phyloP scores from a whole-genome alignment of 2,329 filamentous ascomycete species.

The Torrubiellomyces zombiae region DNA sequence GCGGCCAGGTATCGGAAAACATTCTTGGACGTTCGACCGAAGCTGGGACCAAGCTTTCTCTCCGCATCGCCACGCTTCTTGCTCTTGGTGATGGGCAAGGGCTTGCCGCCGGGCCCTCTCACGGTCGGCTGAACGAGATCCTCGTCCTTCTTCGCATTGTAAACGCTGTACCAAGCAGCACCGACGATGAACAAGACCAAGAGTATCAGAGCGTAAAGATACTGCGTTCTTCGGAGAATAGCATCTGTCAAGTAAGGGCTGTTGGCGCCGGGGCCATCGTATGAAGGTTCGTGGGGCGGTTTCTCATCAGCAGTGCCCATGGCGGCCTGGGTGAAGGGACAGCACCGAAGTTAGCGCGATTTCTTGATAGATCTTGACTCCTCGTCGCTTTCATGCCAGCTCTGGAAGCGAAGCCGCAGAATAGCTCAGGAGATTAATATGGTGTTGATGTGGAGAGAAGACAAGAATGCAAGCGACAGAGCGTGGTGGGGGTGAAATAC shows the following conservation, averaged over 20 bases:
- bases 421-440: too few relatives aligned
- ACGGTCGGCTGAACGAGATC: slow-evolving; percentile 28
- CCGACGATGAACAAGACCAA: slow-evolving; percentile 33
- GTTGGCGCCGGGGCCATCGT: slow-evolving; percentile 9
- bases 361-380: slow-evolving; percentile 2
- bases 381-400: too few relatives aligned
- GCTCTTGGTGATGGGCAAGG: slow-evolving; percentile 53
- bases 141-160: slow-evolving; percentile 32
- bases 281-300: slow-evolving; percentile 10
- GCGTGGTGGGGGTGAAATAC: neutral
- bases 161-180: slow-evolving; percentile 35
- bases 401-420: neutral
- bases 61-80: slow-evolving; percentile 31
- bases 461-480: slow-evolving; percentile 1
- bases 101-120: slow-evolving; percentile 76
- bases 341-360: slow-evolving; percentile 2
- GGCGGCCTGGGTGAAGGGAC: slow-evolving; percentile 16
- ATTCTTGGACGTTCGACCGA: slow-evolving; percentile 50
- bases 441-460: too few relatives aligned
- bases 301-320: slow-evolving; percentile 19
- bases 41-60: slow-evolving; percentile 29
- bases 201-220: slow-evolving; percentile 35
- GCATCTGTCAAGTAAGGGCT: slow-evolving; percentile 18
- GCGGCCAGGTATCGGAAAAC: slow-evolving; percentile 62
- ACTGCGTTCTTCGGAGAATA: slow-evolving; percentile 29